These are phyloP conservation scores for Sugiyamaella grinbergsii DNA, from an alignment of 1,139 yeast species.

Conservation along the genomic window DNA sequence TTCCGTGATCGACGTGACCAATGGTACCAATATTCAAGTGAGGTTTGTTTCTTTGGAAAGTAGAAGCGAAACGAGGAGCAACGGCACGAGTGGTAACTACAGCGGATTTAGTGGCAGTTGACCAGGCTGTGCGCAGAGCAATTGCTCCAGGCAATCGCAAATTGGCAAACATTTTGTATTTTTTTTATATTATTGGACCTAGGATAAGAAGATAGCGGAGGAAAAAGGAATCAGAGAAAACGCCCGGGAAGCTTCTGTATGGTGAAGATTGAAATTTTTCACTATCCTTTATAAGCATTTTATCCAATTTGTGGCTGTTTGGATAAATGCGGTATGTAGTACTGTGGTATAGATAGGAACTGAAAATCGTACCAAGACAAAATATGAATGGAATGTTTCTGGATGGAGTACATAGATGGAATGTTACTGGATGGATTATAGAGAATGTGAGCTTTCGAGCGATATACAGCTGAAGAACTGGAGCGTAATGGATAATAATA, in stretches of 20 bases:
- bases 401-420: too few species aligned
- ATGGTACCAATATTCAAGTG: constrained; percentile 96
- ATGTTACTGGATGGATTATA: too few species aligned
- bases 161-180: constrained; percentile 15
- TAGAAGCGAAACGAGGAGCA: constrained; percentile 25
- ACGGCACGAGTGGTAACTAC: constrained; percentile 26
- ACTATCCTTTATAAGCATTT: not conserved
- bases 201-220: too few species aligned
- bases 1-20: constrained; percentile 98
- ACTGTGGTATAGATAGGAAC: too few species aligned
- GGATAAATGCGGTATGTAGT: too few species aligned
- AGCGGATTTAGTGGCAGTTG: constrained; percentile 2
- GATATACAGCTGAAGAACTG: too few species aligned
- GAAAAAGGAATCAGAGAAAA: not conserved
- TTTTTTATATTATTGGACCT: not conserved
- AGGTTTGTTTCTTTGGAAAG: constrained; percentile 59
- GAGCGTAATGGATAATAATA: too few species aligned
- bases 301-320: too few species aligned
- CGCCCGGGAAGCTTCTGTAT: not conserved
- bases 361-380: too few species aligned
- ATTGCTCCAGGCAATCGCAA: constrained; percentile 20
- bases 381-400: too few species aligned
- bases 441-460: too few species aligned
- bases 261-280: not conserved
- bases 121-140: constrained; percentile 8